Conservation (phyloP, 495 filamentous ascomycete genomes). For the Tuber calosporum region DNA sequence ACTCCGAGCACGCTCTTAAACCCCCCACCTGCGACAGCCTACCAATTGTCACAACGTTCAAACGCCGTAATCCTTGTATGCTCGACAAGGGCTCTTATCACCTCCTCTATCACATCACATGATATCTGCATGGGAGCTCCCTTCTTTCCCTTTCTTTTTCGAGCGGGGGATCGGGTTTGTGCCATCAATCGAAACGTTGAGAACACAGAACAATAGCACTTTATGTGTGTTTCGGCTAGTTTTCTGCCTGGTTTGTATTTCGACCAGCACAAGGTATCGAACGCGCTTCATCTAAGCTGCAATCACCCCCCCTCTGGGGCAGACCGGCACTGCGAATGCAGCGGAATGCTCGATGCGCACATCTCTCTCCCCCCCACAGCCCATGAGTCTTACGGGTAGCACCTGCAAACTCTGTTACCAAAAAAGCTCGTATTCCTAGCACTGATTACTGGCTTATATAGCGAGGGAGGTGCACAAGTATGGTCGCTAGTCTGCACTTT, state of each 20-base stretch:
- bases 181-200: neutral
- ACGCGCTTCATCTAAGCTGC: neutral
- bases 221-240: neutral
- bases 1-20: neutral
- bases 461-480: neutral
- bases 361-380: neutral
- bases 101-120: neutral
- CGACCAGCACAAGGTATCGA: neutral
- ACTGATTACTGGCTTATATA: neutral
- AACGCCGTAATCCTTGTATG: neutral
- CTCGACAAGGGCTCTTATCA: neutral
- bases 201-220: neutral
- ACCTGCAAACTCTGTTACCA: neutral
- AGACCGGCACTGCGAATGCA: no score
- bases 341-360: neutral
- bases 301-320: no score
- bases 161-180: neutral
- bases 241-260: neutral
- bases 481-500: neutral
- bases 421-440: neutral
- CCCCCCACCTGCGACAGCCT: neutral
- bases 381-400: neutral
- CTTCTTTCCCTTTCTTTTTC: neutral
- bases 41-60: neutral
- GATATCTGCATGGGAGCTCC: neutral